phyloP scores from a whole-genome alignment of 805 yeast species.

The Barnettozyma botsteinii region DNA sequence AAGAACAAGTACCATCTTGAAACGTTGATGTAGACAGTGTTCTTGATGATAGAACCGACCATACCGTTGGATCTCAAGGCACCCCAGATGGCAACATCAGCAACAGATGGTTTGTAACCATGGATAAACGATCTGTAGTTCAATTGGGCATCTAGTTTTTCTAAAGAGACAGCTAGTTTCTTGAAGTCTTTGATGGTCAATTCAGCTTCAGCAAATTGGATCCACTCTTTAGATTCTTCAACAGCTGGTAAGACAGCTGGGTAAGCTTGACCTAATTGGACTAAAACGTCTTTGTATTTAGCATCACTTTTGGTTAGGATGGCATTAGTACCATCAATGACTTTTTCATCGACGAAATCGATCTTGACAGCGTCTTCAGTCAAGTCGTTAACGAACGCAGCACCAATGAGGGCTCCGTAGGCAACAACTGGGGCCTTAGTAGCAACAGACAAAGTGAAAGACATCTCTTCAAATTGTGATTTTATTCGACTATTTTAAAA shows the following conservation, averaged over 20 bases:
- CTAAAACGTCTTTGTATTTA: conserved; percentile 33
- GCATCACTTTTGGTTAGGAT: conserved; percentile 38
- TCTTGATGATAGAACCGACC: conserved; percentile 85
- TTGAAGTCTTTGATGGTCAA: conserved; percentile 83
- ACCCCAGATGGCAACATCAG: conserved; percentile 92
- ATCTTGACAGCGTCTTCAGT: conserved; percentile 49
- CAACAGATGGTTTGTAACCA: conserved; percentile 62
- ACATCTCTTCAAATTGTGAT: too few relatives aligned
- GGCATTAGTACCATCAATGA: conserved; percentile 40
- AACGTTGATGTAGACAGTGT: conserved; percentile 75
- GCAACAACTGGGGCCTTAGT: conserved; percentile 83
- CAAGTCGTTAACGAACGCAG: conserved; percentile 58
- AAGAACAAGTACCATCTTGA: conserved; percentile 89
- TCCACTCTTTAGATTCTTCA: conserved; percentile 53
- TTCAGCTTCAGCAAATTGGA: conserved; percentile 58
- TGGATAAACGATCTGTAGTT: conserved; percentile 76
- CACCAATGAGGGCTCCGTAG: conserved; percentile 73
- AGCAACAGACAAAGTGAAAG: conserved; percentile 55
- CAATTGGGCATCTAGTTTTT: conserved; percentile 73
- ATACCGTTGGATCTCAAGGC: conserved; percentile 87
- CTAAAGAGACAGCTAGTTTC: conserved; percentile 71
- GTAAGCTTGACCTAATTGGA: conserved; percentile 44
- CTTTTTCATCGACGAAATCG: conserved; percentile 69
- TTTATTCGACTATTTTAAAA: too few relatives aligned
- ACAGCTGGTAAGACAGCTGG: conserved; percentile 36